Conservation (phyloP, 2,329 filamentous ascomycete species). For the Byssochlamys sp. region DNA sequence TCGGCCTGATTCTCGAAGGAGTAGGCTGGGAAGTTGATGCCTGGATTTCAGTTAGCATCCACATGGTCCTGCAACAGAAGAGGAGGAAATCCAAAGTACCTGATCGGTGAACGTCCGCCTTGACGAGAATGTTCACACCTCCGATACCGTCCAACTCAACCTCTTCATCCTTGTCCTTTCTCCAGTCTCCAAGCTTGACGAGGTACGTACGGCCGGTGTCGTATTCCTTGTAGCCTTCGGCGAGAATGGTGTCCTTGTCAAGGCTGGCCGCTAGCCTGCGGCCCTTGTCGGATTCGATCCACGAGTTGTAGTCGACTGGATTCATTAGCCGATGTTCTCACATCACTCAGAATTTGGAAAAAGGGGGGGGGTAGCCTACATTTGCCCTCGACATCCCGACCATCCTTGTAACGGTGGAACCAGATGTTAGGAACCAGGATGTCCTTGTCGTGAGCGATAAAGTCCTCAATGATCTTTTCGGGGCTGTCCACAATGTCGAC, state of each 20-base stretch:
- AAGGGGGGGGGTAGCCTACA: constrained; percentile 50
- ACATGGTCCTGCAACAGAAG: background rate
- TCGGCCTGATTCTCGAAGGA: constrained; percentile 98
- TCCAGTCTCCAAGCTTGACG: constrained; percentile 84
- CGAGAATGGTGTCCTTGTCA: constrained; percentile 71
- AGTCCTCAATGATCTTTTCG: constrained; percentile 79
- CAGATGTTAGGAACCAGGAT: constrained; percentile 92
- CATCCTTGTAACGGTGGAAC: constrained; percentile 82
- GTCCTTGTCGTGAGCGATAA: constrained; percentile 86
- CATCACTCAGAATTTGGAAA: background rate
- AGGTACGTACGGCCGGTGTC: constrained; percentile 84
- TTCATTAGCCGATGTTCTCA: constrained; percentile 13
- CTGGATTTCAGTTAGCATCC: constrained; percentile 37
- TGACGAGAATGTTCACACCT: constrained; percentile 93
- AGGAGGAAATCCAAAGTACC: constrained; percentile 44
- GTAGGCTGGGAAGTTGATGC: constrained; percentile 95
- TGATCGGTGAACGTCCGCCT: constrained; percentile 91
- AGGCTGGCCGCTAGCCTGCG: constrained; percentile 63
- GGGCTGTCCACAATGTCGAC: constrained; percentile 92
- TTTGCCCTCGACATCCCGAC: constrained; percentile 81
- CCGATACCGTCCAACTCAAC: constrained; percentile 90
- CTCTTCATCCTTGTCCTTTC: constrained; percentile 82
- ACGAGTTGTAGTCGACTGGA: constrained; percentile 94
- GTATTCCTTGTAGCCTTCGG: constrained; percentile 91
- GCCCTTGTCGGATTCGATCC: constrained; percentile 84